phyloP scores from a whole-genome alignment of 1,284 basidiomycete genomes.

The Boletus sp. region DNA sequence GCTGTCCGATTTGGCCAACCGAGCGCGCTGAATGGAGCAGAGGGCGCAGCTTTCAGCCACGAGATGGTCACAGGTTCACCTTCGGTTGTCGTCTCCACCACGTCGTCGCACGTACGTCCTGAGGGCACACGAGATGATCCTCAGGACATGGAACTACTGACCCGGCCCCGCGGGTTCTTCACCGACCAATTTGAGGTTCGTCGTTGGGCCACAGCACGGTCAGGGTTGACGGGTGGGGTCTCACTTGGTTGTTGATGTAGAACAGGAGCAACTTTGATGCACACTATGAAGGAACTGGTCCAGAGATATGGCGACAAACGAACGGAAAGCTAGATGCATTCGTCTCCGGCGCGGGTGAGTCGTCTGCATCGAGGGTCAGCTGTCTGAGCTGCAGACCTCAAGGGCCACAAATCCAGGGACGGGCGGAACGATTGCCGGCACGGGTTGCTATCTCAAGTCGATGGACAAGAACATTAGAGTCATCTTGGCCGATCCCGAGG shows the following conservation, averaged over 20 bases:
- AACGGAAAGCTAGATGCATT: conserved; percentile 82
- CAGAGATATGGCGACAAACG: conserved; percentile 94
- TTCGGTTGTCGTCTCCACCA: conserved; percentile 57
- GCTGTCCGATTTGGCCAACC: conserved; percentile 69
- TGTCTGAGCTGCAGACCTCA: neutral
- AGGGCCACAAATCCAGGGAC: conserved; percentile 53
- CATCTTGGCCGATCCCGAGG: conserved; percentile 88
- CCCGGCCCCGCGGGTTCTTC: conserved; percentile 73
- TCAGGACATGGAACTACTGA: conserved; percentile 40
- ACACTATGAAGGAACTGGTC: conserved; percentile 87
- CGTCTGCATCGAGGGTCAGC: neutral
- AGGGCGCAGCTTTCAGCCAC: conserved; percentile 27
- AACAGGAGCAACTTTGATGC: conserved; percentile 89
- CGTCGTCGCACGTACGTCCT: conserved; percentile 43
- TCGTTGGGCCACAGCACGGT: neutral
- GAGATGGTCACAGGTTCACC: conserved; percentile 37
- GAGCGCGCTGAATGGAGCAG: conserved; percentile 33
- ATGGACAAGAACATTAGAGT: conserved; percentile 64
- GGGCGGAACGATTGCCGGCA: conserved; percentile 91
- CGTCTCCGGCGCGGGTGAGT: conserved; percentile 84
- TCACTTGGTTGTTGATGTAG: conserved; percentile 35
- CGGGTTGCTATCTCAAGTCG: conserved; percentile 75
- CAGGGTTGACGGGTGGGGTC: neutral
- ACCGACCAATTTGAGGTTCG: conserved; percentile 91
- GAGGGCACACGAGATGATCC: conserved; percentile 32